A percentile compares a stretch with the other conserved stretches of the same genome.
Conservation (phyloP, 768 basidiomycete genomes). For the Boletus sp. region DNA sequence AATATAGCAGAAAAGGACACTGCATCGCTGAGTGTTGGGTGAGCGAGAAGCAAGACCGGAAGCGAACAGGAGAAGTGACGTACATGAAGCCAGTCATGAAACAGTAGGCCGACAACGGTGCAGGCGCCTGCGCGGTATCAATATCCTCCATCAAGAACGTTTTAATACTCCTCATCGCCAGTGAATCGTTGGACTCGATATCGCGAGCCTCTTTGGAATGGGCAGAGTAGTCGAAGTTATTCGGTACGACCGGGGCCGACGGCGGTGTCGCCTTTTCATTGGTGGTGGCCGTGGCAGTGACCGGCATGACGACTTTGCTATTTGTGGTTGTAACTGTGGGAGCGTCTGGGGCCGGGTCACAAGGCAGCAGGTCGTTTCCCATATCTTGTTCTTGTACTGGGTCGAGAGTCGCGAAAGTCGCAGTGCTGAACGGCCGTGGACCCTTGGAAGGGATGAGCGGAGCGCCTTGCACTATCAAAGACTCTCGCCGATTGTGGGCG, state of each 20-base stretch:
- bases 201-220: slow-evolving; percentile 6
- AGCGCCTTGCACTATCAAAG: slow-evolving; percentile 6
- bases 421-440: slow-evolving; percentile 2
- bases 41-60: background rate
- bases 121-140: slow-evolving; percentile 36
- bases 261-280: background rate
- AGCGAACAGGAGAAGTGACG: slow-evolving; percentile 23
- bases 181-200: slow-evolving; percentile 8
- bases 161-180: slow-evolving; percentile 10
- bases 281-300: background rate
- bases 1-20: slow-evolving; percentile 77
- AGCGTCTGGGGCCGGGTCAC: background rate
- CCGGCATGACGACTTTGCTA: background rate
- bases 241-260: background rate
- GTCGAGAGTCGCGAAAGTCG: slow-evolving; percentile 9
- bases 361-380: background rate
- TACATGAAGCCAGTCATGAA: slow-evolving; percentile 83
- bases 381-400: slow-evolving; percentile 13
- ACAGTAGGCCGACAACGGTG: slow-evolving; percentile 62
- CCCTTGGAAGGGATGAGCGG: slow-evolving; percentile 14
- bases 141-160: slow-evolving; percentile 24
- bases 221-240: background rate
- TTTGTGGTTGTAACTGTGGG: background rate
- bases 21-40: slow-evolving; percentile 47
- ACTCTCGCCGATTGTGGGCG: slow-evolving; percentile 4